Evolutionary conservation across 495 filamentous ascomycete species (phyloP), one percentile per base, ranked within the genome.

Genomic region (Penicillium chermesinum): DNA sequence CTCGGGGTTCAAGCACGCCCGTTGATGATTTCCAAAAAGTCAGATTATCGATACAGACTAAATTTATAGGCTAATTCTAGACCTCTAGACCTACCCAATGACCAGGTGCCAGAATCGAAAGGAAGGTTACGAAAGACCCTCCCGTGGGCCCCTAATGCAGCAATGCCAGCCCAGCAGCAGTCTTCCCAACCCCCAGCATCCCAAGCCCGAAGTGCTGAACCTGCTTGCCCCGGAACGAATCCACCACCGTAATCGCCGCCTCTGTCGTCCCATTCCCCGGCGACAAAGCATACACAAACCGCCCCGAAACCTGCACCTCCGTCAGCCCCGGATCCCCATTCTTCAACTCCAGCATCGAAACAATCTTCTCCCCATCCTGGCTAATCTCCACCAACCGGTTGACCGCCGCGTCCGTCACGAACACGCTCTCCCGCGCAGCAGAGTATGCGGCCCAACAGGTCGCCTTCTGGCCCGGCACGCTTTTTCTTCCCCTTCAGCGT

Each of bases 391-490:
- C 65, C 10, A 85, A 44, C 18, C 70, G 67, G 58, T 80, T 74
- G 16, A 62, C 46, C 0, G 30, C 70, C 0, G 71, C 76, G 50
- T 84, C 81, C 0, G 73, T 76, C 8, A 82, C 73, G 52, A 78
- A 83, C 1, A 71, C 77, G 14, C 66, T 76, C 13, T 58, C 51
- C 17, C 38, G 19, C 10, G 46, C 46, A 16, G 18, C 10, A 15
- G 38, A 5, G 71, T 77, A 15, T 0, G 74, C 61, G 3, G 63
- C 70, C 80, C 79, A 82, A 60, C 80, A 83, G 0, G 78, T 82
- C 1, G 79, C 79, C 17, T 43, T 58, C 58, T 83, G 79, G 38
- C 58, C 74, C 0, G 49, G 42, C 38, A 84, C 65, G n/a, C 51
- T 48, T 18, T n/a, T 70, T 58, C 0, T 56, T 50, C 1, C 0